phyloP scores from a whole-genome alignment of 805 yeast genomes.

The Candida verbasci region DNA sequence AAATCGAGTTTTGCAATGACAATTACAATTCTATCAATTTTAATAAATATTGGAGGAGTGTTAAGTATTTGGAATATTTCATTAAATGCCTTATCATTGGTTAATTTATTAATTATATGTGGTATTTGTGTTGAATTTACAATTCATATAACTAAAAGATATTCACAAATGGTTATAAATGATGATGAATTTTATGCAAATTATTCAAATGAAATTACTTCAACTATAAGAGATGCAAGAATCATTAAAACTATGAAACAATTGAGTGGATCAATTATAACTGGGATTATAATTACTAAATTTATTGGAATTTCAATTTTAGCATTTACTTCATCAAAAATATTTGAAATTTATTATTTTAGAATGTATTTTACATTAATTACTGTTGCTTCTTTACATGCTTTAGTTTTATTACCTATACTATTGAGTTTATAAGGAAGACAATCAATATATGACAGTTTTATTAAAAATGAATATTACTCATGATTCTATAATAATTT shows the following conservation, averaged over 20 bases:
- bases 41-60: slow-evolving; percentile 73
- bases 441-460: no score
- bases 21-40: slow-evolving; percentile 56
- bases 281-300: slow-evolving; percentile 88
- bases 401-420: slow-evolving; percentile 75
- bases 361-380: slow-evolving; percentile 90
- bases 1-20: slow-evolving; percentile 55
- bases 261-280: slow-evolving; percentile 87
- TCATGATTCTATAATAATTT: no score
- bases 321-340: slow-evolving; percentile 82
- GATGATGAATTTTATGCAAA: slow-evolving; percentile 14
- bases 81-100: slow-evolving; percentile 84
- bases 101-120: slow-evolving; percentile 84
- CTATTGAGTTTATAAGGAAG: slow-evolving; percentile 41
- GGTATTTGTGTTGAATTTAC: slow-evolving; percentile 95
- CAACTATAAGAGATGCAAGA: slow-evolving; percentile 15
- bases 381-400: slow-evolving; percentile 71
- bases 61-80: slow-evolving; percentile 74
- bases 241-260: slow-evolving; percentile 60
- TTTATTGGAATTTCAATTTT: slow-evolving; percentile 81
- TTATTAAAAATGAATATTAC: no score
- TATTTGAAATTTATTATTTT: slow-evolving; percentile 88
- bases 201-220: slow-evolving; percentile 1
- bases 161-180: slow-evolving; percentile 43
- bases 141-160: slow-evolving; percentile 79